phyloP scores from a whole-genome alignment of 2,329 filamentous ascomycete species.

The Neofusicoccum ribis region DNA sequence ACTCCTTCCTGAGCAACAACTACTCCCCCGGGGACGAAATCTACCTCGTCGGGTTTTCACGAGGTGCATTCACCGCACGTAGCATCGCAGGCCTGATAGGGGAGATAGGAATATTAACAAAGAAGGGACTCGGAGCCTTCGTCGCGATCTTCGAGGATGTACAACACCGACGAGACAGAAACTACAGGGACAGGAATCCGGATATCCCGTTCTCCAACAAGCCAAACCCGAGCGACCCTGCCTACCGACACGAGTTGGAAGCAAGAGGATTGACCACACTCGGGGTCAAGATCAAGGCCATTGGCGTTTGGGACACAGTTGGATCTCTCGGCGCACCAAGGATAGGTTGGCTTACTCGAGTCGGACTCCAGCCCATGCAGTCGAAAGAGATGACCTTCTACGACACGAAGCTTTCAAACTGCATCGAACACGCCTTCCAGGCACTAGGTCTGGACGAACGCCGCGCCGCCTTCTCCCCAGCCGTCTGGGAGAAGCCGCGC shows the following conservation, averaged over 20 bases:
- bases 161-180: constrained; percentile 38
- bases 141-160: constrained; percentile 24
- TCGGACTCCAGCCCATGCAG: constrained; percentile 37
- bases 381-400: constrained; percentile 47
- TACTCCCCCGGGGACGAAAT: constrained; percentile 57
- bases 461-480: constrained; percentile 57
- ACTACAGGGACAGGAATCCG: constrained; percentile 27
- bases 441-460: constrained; percentile 61
- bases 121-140: constrained; percentile 22
- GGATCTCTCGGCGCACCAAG: constrained; percentile 49
- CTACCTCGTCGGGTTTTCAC: constrained; percentile 57
- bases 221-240: constrained; percentile 21
- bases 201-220: constrained; percentile 22
- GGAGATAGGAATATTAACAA: constrained; percentile 26
- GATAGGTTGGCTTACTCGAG: constrained; percentile 40
- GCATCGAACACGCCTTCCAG: constrained; percentile 60
- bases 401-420: constrained; percentile 46
- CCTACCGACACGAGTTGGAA: constrained; percentile 39
- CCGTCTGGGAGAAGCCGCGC: constrained; percentile 54
- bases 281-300: constrained; percentile 48
- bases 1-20: constrained; percentile 63
- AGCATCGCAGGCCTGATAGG: constrained; percentile 28
- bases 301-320: constrained; percentile 57
- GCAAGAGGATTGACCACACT: constrained; percentile 40
- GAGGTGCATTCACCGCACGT: constrained; percentile 56